Conservation (phyloP, 768 basidiomycete genomes). For the Boletus fagicola region DNA sequence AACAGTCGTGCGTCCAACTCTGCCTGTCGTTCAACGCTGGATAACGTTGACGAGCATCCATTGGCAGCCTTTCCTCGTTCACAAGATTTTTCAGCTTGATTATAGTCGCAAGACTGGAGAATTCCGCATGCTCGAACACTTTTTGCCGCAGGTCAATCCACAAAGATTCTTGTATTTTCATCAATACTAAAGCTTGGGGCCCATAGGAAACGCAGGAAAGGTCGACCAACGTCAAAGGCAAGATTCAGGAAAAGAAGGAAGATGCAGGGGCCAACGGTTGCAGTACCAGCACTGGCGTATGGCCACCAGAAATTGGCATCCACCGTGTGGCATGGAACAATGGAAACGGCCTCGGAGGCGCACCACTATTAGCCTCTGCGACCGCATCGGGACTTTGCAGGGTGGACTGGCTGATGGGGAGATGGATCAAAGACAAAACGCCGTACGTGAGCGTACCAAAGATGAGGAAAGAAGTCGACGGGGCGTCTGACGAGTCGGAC, state of each 20-base stretch:
- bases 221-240: constrained; percentile 35
- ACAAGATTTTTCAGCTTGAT: constrained; percentile 85
- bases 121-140: constrained; percentile 85
- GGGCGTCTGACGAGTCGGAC: constrained; percentile 36
- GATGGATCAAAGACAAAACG: constrained; percentile 63
- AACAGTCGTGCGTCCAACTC: constrained; percentile 52
- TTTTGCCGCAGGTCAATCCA: constrained; percentile 63
- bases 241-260: constrained; percentile 27
- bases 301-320: constrained; percentile 77
- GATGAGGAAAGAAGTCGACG: constrained; percentile 58
- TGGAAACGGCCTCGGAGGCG: constrained; percentile 60
- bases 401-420: constrained; percentile 77
- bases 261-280: constrained; percentile 14
- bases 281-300: constrained; percentile 57
- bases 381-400: constrained; percentile 85
- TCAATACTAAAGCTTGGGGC: neutral
- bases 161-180: neutral
- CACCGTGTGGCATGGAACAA: constrained; percentile 82
- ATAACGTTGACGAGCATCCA: neutral
- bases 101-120: constrained; percentile 73
- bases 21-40: neutral
- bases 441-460: constrained; percentile 64
- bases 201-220: constrained; percentile 48
- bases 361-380: constrained; percentile 67
- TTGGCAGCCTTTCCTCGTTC: constrained; percentile 67